Conservation (phyloP, 371 early-diverging fungal species). For the Mucor sp. region DNA sequence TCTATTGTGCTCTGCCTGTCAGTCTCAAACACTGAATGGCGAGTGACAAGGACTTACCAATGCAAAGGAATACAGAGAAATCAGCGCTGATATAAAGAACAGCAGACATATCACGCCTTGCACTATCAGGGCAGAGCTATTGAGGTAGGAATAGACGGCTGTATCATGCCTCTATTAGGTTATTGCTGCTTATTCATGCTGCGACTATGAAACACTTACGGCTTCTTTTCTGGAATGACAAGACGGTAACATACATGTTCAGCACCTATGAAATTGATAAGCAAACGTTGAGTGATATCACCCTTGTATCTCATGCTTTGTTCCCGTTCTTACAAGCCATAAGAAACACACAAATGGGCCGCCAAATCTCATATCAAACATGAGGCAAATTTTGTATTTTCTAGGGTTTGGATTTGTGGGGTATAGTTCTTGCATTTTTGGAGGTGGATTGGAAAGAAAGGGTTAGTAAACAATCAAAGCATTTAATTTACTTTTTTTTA, state of each 20-base stretch:
- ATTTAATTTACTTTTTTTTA: neutral
- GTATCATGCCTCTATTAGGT: neutral
- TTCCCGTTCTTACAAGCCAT: slow-evolving; percentile 5
- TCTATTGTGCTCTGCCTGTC: neutral
- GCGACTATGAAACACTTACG: slow-evolving; percentile 5
- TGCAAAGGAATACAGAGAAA: slow-evolving; percentile 32
- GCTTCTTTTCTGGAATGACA: slow-evolving; percentile 11
- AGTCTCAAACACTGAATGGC: too few relatives aligned
- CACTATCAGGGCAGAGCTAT: slow-evolving; percentile 24
- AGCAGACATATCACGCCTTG: slow-evolving; percentile 37
- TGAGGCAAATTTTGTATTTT: slow-evolving; percentile 1
- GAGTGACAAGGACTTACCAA: slow-evolving; percentile 16
- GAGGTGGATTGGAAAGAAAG: neutral
- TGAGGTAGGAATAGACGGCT: slow-evolving; percentile 44
- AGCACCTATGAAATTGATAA: neutral
- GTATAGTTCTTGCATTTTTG: slow-evolving; percentile 2
- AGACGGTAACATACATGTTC: slow-evolving; percentile 7
- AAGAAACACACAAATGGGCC: slow-evolving; percentile 10
- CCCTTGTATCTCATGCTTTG: neutral
- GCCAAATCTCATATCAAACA: neutral
- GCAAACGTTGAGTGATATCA: neutral
- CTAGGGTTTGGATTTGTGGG: neutral
- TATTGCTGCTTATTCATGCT: neutral
- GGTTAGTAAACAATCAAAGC: neutral
- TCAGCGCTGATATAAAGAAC: slow-evolving; percentile 32